Evolutionary conservation across 192 early-diverging fungal species (phyloP), one percentile per base, ranked within the genome.

Genomic region (Podila clonocystis): DNA sequence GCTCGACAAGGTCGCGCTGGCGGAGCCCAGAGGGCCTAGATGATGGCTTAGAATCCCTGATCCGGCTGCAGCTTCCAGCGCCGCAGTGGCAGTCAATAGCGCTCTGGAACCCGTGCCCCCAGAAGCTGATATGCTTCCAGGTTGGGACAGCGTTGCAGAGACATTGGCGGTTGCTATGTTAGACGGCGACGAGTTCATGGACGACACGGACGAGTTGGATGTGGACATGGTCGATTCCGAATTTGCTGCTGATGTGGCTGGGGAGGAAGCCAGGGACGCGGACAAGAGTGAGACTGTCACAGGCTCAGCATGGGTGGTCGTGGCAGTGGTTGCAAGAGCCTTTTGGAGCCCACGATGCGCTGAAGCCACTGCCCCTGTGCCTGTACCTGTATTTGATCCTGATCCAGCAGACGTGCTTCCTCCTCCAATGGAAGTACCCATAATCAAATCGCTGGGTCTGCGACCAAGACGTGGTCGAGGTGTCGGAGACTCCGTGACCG

Each of bases 321-420:
- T 73, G 4, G 70, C 69, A 20, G 75, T 80, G n/a, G 77, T 80
- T 17, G 70, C 77, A 9, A 73, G 62, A 4, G 77, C 77, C 71
- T 80, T 80, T 41, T 76, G 74, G 19, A 65, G 58, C 9, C 67
- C 68, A 9, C 63, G 67, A 24, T 76, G 67, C 4, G 74, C 63
- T 2, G 74, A 70, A 2, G 48, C 49, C 19, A 66, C 74, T 20
- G 62, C 29, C 4, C 67, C 62, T 1, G 67, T 1, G 38, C 57
- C 19, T 69, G 48, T 17, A 49, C 59, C 5, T 19, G 26, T 1
- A 50, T 55, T 34, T 65, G 31, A 9, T 69, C 33, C 26, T 7
- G 41, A 8, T 22, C 50, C 26, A 66, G 57, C 15, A 3, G n/a
- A 5, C 26, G 26, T 3, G 63, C 62, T 20, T 50, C 49, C 24